These are phyloP conservation scores for Begonia masoniana DNA, from an alignment of 306 rosid species.

Conservation along the genomic window DNA sequence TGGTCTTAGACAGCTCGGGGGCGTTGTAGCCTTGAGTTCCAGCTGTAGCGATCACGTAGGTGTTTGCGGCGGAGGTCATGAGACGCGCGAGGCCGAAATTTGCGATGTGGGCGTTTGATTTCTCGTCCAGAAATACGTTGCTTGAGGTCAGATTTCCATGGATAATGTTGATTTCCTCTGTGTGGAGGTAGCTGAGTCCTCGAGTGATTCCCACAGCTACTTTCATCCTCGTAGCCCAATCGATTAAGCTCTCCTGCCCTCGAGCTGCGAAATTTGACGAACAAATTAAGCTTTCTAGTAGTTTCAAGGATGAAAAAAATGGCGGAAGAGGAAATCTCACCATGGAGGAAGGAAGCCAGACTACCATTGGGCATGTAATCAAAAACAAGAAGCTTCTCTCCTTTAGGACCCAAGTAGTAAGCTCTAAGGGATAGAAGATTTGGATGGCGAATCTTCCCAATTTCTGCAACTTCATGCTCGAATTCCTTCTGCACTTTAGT, in stretches of 20 bases:
- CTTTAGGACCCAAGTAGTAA: conserved; percentile 63
- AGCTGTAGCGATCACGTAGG: conserved; percentile 73
- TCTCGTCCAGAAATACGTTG: conserved; percentile 54
- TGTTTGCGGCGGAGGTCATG: conserved; percentile 67
- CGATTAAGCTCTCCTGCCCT: conserved; percentile 45
- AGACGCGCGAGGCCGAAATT: conserved; percentile 73
- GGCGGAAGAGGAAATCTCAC: conserved; percentile 21
- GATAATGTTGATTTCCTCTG: conserved; percentile 34
- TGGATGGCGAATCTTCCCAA: conserved; percentile 67
- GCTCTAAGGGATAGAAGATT: conserved; percentile 77
- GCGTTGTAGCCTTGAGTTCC: conserved; percentile 75
- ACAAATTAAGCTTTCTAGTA: not conserved
- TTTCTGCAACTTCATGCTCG: conserved; percentile 62
- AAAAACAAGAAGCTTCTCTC: conserved; percentile 84
- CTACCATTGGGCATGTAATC: conserved; percentile 83
- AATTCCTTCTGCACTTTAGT: conserved; percentile 80
- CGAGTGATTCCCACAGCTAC: conserved; percentile 55
- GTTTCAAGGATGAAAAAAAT: too few species aligned
- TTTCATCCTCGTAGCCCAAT: conserved; percentile 84
- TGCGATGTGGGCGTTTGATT: conserved; percentile 52
- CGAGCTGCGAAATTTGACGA: conserved; percentile 33
- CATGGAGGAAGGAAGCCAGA: conserved; percentile 86
- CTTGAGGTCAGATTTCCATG: conserved; percentile 82
- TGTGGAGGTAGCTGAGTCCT: conserved; percentile 49
- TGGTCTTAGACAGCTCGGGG: conserved; percentile 73